These are phyloP conservation scores for Pistacia vera DNA, from an alignment of 345 rosid species.

Conservation along the genomic window DNA sequence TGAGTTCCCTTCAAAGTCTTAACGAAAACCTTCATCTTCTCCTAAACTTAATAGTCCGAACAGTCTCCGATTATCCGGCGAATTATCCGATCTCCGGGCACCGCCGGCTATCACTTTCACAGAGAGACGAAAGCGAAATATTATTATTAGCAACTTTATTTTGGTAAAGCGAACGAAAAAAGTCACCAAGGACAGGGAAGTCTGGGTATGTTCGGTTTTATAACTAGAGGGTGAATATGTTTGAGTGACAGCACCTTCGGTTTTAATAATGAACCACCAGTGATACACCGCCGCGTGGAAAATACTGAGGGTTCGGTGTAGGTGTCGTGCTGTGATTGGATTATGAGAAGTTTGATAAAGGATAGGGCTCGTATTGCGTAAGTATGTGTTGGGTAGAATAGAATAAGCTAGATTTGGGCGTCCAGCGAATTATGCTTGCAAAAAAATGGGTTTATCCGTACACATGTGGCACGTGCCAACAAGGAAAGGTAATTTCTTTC, in stretches of 20 bases:
- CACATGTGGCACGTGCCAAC: neutral
- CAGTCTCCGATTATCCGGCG: conserved; percentile 3
- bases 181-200: neutral
- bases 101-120: conserved; percentile 12
- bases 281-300: neutral
- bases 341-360: neutral
- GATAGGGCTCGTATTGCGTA: neutral
- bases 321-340: neutral
- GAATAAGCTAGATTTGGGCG: neutral
- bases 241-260: neutral
- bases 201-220: neutral
- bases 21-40: conserved; percentile 48
- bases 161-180: neutral
- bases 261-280: neutral
- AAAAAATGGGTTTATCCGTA: neutral
- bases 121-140: conserved; percentile 2
- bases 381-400: neutral
- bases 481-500: neutral
- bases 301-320: no score
- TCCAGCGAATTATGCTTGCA: neutral
- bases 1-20: conserved; percentile 51
- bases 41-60: neutral
- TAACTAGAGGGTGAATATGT: neutral
- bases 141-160: neutral
- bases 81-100: neutral